These are phyloP conservation scores for Colletotrichum sp. DNA, from an alignment of 2,329 filamentous ascomycete species.

Conservation along the genomic window DNA sequence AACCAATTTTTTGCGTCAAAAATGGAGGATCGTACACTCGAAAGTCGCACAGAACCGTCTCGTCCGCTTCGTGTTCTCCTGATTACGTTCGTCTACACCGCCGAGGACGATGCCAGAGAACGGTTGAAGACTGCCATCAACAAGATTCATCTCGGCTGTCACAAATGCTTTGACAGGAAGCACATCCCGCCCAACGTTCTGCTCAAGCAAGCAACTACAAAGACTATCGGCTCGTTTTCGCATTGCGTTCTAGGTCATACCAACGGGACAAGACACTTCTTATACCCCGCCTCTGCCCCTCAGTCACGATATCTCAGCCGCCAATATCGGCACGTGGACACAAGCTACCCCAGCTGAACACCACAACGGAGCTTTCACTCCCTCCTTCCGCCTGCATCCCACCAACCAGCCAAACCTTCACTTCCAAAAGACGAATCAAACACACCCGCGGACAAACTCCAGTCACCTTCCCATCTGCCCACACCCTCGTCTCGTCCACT, in stretches of 20 bases:
- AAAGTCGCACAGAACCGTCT: neutral
- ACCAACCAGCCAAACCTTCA: neutral
- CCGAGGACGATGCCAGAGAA: neutral
- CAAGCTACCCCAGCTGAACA: fast-evolving
- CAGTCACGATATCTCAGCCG: fast-evolving
- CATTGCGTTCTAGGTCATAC: too few species aligned
- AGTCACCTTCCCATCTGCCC: fast-evolving
- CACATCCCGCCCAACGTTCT: too few species aligned
- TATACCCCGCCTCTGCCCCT: neutral
- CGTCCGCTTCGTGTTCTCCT: fast-evolving
- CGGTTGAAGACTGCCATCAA: neutral
- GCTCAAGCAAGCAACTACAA: too few species aligned
- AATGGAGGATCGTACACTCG: neutral
- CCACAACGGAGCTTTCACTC: neutral
- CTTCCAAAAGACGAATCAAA: neutral
- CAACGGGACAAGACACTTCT: neutral
- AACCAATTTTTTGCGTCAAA: neutral
- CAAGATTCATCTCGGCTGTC: fast-evolving
- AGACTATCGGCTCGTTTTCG: too few species aligned
- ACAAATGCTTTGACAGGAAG: too few species aligned
- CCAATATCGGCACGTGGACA: fast-evolving
- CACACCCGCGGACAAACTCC: neutral
- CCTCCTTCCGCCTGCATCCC: too few species aligned
- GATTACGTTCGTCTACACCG: fast-evolving
- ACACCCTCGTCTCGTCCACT: neutral